Percentiles rank a stretch among this genome's conserved stretches.
phyloP scores from a whole-genome alignment of 176 grass and related monocot genomes.

The Poa annua region DNA sequence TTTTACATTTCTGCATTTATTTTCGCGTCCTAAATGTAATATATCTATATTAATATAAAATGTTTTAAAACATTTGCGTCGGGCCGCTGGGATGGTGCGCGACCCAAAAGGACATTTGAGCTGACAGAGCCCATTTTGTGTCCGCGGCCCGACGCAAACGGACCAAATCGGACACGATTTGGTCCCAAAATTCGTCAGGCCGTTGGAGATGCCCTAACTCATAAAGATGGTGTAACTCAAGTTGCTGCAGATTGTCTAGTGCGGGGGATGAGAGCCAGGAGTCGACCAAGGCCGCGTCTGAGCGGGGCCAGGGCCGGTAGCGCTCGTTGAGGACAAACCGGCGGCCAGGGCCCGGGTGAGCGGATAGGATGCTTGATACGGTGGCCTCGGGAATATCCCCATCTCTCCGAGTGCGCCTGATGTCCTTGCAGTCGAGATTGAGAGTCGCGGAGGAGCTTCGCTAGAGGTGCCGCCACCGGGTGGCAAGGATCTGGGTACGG shows the following conservation, averaged over 20 bases:
- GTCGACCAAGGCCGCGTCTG: not conserved
- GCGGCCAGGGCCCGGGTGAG: not conserved
- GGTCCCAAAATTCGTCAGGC: too few species aligned
- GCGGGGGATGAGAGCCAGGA: not conserved
- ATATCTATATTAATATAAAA: too few species aligned
- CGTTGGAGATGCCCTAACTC: too few species aligned
- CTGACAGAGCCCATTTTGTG: too few species aligned
- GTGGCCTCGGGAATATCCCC: not conserved
- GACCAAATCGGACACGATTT: too few species aligned
- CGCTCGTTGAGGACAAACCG: not conserved
- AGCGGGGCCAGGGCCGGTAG: not conserved
- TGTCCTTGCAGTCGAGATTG: not conserved
- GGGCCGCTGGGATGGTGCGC: too few species aligned
- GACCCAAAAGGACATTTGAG: too few species aligned
- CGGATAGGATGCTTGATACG: not conserved
- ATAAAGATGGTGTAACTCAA: not conserved
- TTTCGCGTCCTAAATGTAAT: too few species aligned
- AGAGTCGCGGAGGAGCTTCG: not conserved
- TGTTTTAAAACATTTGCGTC: too few species aligned
- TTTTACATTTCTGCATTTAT: too few species aligned
- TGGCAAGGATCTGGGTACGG: not conserved
- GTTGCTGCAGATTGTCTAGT: not conserved
- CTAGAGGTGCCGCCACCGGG: slow-evolving; percentile 2
- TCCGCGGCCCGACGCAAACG: too few species aligned
- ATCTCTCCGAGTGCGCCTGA: not conserved